Conservation (phyloP, 495 filamentous ascomycete species). For the Neurospora sp. region DNA sequence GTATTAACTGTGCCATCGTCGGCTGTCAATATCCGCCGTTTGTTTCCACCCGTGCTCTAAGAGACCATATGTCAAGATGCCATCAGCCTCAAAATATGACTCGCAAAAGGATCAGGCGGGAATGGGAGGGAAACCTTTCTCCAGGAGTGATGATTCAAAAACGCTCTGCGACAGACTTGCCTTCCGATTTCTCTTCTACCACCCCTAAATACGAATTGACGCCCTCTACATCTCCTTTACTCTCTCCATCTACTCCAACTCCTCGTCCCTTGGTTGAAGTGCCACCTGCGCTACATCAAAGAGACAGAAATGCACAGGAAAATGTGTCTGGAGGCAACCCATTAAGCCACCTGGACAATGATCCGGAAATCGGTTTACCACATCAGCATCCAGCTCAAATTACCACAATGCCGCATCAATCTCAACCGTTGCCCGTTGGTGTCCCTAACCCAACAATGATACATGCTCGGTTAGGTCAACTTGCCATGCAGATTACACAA, state of each 20-base stretch:
- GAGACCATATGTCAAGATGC: not conserved
- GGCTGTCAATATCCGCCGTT: slow-evolving; percentile 10
- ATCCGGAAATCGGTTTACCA: no score
- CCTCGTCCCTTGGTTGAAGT: no score
- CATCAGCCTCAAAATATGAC: not conserved
- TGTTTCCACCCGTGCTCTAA: not conserved
- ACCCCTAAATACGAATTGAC: no score
- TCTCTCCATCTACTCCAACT: no score
- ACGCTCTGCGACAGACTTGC: no score
- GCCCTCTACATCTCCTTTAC: no score
- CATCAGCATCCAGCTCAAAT: slow-evolving; percentile 42
- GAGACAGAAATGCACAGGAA: no score
- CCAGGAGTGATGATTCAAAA: not conserved
- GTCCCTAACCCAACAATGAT: slow-evolving; percentile 22
- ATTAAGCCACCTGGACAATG: no score
- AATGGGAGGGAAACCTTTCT: not conserved
- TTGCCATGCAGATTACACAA: not conserved
- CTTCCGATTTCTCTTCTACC: no score
- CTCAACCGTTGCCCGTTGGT: slow-evolving; percentile 24
- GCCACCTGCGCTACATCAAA: no score
- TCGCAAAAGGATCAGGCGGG: not conserved
- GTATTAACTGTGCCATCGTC: not conserved
- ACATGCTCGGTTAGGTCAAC: slow-evolving; percentile 6
- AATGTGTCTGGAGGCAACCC: no score
- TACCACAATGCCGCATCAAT: slow-evolving; percentile 29